Conservation (phyloP, 2,329 filamentous ascomycete species). For the Penicillium sp. region DNA sequence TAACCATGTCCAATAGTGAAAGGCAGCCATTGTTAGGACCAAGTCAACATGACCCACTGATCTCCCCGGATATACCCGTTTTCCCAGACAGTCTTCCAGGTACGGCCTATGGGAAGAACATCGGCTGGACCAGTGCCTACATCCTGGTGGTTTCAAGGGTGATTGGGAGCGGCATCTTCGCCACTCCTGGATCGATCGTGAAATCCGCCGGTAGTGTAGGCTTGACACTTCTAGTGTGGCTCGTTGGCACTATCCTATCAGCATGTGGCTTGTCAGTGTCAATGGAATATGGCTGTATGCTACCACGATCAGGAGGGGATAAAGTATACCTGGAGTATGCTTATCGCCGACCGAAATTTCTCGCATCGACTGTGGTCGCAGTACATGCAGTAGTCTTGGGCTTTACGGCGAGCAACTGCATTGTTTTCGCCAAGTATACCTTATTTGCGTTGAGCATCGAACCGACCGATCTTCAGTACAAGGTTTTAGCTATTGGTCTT, state of each 20-base stretch:
- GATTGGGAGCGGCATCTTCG: constrained; percentile 71
- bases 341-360: constrained; percentile 62
- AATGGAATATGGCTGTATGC: constrained; percentile 70
- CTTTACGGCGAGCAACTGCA: constrained; percentile 69
- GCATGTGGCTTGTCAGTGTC: constrained; percentile 62
- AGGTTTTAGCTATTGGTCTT: constrained; percentile 58
- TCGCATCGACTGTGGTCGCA: constrained; percentile 65
- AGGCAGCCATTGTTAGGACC: constrained; percentile 13
- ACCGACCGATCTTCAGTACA: constrained; percentile 53
- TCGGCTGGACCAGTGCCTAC: constrained; percentile 64
- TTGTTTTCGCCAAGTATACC: constrained; percentile 67
- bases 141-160: constrained; percentile 69
- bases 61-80: not conserved
- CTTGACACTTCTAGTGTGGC: constrained; percentile 63
- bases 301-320: constrained; percentile 66
- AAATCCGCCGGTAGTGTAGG: constrained; percentile 67
- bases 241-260: constrained; percentile 61
- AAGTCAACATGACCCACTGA: not conserved
- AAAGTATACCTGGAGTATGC: constrained; percentile 73
- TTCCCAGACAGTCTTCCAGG: constrained; percentile 46
- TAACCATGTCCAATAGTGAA: constrained; percentile 26
- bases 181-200: constrained; percentile 68
- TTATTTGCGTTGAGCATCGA: constrained; percentile 59
- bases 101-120: constrained; percentile 57
- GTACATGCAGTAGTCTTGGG: constrained; percentile 64